These are phyloP conservation scores for Fraxinus greggii DNA, from an alignment of 305 asterid genomes.

Conservation along the genomic window DNA sequence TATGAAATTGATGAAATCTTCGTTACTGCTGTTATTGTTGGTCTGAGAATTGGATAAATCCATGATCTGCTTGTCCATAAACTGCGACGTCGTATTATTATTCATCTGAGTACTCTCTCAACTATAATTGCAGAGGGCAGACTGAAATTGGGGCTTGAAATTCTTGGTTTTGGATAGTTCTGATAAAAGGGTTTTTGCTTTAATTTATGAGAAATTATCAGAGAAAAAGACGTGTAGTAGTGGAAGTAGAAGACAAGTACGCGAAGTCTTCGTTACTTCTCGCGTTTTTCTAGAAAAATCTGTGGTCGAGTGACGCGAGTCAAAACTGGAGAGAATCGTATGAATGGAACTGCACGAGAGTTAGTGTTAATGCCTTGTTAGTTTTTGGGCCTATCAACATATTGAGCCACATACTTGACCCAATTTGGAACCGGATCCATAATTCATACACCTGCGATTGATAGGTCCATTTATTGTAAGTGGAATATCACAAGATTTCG, in stretches of 20 bases:
- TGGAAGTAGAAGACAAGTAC: background rate
- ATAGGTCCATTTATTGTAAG: background rate
- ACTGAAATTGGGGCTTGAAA: background rate
- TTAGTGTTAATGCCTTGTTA: background rate
- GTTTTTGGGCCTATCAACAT: constrained; percentile 9
- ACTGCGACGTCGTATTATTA: constrained; percentile 52
- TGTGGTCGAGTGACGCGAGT: background rate
- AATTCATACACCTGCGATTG: background rate
- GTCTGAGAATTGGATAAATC: constrained; percentile 76
- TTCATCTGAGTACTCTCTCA: constrained; percentile 53
- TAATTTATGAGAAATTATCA: background rate
- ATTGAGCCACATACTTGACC: background rate
- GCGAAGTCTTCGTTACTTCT: constrained; percentile 27
- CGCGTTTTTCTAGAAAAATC: constrained; percentile 6
- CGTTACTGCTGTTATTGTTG: constrained; percentile 26
- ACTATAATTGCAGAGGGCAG: background rate
- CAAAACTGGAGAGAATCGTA: constrained; percentile 15
- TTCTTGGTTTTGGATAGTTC: background rate
- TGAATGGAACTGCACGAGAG: constrained; percentile 15
- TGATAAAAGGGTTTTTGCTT: background rate
- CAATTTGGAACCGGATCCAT: background rate
- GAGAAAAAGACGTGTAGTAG: constrained; percentile 5
- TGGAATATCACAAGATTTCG: too few relatives aligned
- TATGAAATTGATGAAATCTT: constrained; percentile 68
- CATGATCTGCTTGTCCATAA: constrained; percentile 97